A percentile compares a stretch with the other conserved stretches of the same genome.
phyloP scores from a whole-genome alignment of 2,329 filamentous ascomycete species.

The Raffaelea arxii region DNA sequence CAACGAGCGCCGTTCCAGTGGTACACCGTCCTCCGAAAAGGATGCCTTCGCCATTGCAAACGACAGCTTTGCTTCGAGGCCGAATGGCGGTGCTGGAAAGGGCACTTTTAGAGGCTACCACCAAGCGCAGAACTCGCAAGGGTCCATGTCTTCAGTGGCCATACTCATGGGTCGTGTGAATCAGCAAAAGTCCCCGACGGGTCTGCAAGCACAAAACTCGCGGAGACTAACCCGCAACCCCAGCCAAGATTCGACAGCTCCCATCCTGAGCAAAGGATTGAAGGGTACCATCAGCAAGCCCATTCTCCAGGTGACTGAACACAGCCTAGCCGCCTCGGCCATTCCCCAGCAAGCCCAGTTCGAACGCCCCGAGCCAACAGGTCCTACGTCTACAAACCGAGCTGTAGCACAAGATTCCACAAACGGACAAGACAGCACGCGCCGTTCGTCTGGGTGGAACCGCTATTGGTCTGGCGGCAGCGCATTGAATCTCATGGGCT shows the following conservation, averaged over 20 bases:
- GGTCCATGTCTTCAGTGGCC: slow-evolving; percentile 53
- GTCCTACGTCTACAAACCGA: slow-evolving; percentile 14
- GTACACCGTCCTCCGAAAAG: slow-evolving; percentile 46
- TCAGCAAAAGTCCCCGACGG: slow-evolving; percentile 30
- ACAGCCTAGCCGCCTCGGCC: slow-evolving; percentile 12
- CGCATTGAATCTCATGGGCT: slow-evolving; percentile 54
- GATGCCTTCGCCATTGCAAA: slow-evolving; percentile 38
- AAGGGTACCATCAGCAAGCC: slow-evolving; percentile 55
- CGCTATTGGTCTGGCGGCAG: slow-evolving; percentile 69
- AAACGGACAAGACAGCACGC: slow-evolving; percentile 30
- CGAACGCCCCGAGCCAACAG: slow-evolving; percentile 16
- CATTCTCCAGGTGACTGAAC: slow-evolving; percentile 32
- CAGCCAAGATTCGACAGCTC: slow-evolving; percentile 47
- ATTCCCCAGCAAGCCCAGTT: slow-evolving; percentile 27
- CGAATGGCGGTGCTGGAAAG: slow-evolving; percentile 19
- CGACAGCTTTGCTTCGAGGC: slow-evolving; percentile 26
- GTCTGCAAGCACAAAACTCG: too few relatives aligned
- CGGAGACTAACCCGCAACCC: slow-evolving; percentile 18
- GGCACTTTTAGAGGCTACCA: slow-evolving; percentile 41
- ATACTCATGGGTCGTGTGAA: slow-evolving; percentile 56
- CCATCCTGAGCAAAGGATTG: slow-evolving; percentile 52
- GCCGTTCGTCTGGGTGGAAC: slow-evolving; percentile 66
- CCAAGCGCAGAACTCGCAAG: slow-evolving; percentile 39
- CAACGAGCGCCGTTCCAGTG: slow-evolving; percentile 32
- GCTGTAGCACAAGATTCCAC: slow-evolving; percentile 22